These are phyloP conservation scores for Neurospora sp. DNA, from an alignment of 495 filamentous ascomycete genomes.

Conservation along the genomic window DNA sequence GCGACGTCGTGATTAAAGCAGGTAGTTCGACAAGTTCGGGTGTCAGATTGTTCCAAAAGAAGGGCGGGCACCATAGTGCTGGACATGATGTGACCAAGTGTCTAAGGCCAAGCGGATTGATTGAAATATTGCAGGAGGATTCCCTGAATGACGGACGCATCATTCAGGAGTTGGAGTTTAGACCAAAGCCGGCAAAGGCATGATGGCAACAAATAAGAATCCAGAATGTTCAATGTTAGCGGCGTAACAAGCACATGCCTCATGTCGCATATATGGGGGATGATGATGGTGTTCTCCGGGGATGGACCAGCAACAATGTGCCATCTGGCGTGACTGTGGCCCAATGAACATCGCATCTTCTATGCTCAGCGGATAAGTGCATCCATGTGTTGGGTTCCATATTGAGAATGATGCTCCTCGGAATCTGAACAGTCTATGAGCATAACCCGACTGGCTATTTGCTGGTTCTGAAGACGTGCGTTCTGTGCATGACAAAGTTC, in stretches of 20 bases:
- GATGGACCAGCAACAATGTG: conserved; percentile 36
- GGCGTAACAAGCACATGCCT: conserved; percentile 12
- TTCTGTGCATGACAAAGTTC: background rate
- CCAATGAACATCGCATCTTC: conserved; percentile 23
- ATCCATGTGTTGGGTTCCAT: conserved; percentile 21
- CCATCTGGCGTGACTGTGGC: conserved; percentile 38
- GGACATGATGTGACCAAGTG: conserved; percentile 12
- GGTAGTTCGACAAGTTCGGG: conserved; percentile 2
- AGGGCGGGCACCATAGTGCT: background rate
- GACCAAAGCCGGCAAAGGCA: conserved; percentile 2
- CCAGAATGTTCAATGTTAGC: conserved; percentile 11
- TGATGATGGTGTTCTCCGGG: conserved; percentile 10
- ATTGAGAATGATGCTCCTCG: conserved; percentile 17
- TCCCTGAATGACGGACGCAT: conserved; percentile 9
- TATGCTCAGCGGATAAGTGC: conserved; percentile 21
- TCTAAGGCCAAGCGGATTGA: conserved; percentile 7
- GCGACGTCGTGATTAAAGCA: conserved; percentile 13
- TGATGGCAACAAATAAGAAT: conserved; percentile 11
- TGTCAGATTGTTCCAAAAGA: background rate
- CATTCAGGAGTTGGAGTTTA: conserved; percentile 6
- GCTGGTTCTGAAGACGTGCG: background rate
- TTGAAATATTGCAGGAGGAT: conserved; percentile 6
- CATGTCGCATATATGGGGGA: conserved; percentile 16
- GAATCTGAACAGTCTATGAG: conserved; percentile 7
- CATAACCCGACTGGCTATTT: background rate